Percentiles rank a stretch among this genome's conserved stretches.
Conservation (phyloP, 768 basidiomycete genomes). For the Termitomyces sp. region DNA sequence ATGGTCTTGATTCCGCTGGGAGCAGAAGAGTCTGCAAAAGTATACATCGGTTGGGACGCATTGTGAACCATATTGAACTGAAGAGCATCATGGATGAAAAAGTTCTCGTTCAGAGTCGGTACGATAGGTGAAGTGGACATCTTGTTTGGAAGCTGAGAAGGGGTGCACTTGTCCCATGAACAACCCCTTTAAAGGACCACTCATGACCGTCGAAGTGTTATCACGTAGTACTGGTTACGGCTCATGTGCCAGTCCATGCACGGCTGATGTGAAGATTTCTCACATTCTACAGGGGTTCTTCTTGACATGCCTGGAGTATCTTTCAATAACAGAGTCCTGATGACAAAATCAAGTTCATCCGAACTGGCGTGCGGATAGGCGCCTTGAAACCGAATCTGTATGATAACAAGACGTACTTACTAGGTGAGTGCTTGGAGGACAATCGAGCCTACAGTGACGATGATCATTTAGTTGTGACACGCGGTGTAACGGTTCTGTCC, state of each 20-base stretch:
- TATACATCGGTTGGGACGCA: conserved; percentile 8
- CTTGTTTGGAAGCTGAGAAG: not conserved
- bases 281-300: not conserved
- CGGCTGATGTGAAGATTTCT: too few relatives aligned
- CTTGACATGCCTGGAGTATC: not conserved
- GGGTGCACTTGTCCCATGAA: not conserved
- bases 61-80: conserved; percentile 10
- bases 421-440: not conserved
- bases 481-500: too few relatives aligned
- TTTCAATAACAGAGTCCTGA: not conserved
- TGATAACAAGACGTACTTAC: not conserved
- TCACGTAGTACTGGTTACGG: too few relatives aligned
- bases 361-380: not conserved
- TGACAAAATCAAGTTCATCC: not conserved
- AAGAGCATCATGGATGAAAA: conserved; percentile 7
- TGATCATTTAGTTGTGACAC: not conserved
- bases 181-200: not conserved
- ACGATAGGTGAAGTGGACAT: not conserved
- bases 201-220: too few relatives aligned
- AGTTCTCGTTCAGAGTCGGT: conserved; percentile 1
- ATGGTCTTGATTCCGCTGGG: conserved; percentile 18
- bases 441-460: not conserved
- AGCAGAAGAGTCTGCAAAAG: not conserved
- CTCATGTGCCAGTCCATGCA: too few relatives aligned
- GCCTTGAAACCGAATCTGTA: not conserved